These are phyloP conservation scores for Aureobasidium sp. DNA, from an alignment of 2,329 filamentous ascomycete species.

Conservation along the genomic window DNA sequence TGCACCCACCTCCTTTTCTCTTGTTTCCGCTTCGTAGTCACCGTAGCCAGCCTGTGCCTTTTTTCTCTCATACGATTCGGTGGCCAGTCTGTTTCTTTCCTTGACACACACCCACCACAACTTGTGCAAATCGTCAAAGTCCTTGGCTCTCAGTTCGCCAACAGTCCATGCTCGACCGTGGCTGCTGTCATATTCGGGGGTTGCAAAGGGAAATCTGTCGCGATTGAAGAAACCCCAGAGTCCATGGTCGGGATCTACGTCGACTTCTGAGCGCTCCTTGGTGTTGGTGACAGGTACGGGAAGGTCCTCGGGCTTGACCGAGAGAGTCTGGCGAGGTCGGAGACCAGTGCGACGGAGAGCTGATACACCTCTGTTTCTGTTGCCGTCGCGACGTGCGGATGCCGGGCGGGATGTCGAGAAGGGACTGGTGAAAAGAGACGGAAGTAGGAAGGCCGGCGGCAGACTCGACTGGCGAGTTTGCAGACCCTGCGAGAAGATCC, in stretches of 20 bases:
- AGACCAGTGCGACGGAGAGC: slow-evolving; percentile 67
- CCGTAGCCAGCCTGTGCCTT: slow-evolving; percentile 68
- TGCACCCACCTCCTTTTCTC: slow-evolving; percentile 55
- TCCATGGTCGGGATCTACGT: slow-evolving; percentile 68
- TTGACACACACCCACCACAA: slow-evolving; percentile 93
- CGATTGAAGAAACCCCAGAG: slow-evolving; percentile 87
- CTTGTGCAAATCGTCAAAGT: slow-evolving; percentile 85
- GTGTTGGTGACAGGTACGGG: slow-evolving; percentile 62
- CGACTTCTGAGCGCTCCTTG: slow-evolving; percentile 48
- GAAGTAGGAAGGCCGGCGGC: slow-evolving; percentile 30
- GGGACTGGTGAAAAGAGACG: slow-evolving; percentile 30
- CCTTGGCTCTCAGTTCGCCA: slow-evolving; percentile 79
- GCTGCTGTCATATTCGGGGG: slow-evolving; percentile 61
- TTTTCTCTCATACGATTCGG: slow-evolving; percentile 61
- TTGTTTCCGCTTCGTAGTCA: slow-evolving; percentile 55
- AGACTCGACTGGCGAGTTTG: slow-evolving; percentile 17
- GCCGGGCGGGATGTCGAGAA: slow-evolving; percentile 25
- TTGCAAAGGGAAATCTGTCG: slow-evolving; percentile 59
- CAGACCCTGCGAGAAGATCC: slow-evolving; percentile 5
- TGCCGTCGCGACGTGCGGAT: slow-evolving; percentile 55
- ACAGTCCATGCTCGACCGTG: slow-evolving; percentile 80
- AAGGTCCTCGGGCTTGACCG: slow-evolving; percentile 63
- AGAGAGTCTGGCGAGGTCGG: slow-evolving; percentile 60
- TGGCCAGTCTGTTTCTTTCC: slow-evolving; percentile 85
- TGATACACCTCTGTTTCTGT: slow-evolving; percentile 73